Evolutionary conservation across 75 land plant genomes (phyloP).

Genomic region (Selaginella moellendorffii): DNA sequence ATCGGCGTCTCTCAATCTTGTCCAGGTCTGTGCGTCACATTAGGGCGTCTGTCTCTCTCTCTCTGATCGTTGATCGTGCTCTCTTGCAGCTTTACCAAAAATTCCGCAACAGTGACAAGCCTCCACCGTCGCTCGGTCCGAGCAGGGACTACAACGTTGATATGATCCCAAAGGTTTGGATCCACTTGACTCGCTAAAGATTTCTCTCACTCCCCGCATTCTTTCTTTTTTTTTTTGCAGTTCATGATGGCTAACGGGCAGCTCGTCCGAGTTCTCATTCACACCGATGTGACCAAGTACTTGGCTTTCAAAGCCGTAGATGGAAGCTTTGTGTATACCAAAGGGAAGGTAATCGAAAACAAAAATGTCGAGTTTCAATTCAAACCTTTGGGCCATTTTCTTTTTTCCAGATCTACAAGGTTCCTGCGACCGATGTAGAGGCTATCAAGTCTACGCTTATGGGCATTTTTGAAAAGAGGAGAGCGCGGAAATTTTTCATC

Average conservation of each 20-base stretch:
- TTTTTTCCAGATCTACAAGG: conserved; percentile 56
- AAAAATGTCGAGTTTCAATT: not conserved
- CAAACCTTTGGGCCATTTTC: not conserved
- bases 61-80: not conserved
- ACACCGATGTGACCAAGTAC: conserved; percentile 91
- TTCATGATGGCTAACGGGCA: conserved; percentile 98
- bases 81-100: conserved; percentile 51
- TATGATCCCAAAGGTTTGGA: conserved; percentile 75
- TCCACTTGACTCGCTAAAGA: not conserved
- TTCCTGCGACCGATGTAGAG: conserved; percentile 88
- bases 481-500: conserved; percentile 79
- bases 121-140: conserved; percentile 57
- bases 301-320: conserved; percentile 94
- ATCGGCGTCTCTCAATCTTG: conserved; percentile 55
- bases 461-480: conserved; percentile 88
- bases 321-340: conserved; percentile 92
- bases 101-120: conserved; percentile 49
- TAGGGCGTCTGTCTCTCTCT: not conserved
- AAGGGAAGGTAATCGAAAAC: conserved; percentile 54
- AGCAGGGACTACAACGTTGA: conserved; percentile 93
- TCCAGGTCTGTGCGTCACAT: conserved; percentile 32
- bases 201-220: not conserved
- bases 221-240: conserved; percentile 25
- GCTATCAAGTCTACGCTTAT: conserved; percentile 86
- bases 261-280: conserved; percentile 83